Evolutionary conservation across 192 early-diverging fungal species (phyloP), one percentile per base, ranked within the genome.

Genomic region (Umbelopsis ramanniana): DNA sequence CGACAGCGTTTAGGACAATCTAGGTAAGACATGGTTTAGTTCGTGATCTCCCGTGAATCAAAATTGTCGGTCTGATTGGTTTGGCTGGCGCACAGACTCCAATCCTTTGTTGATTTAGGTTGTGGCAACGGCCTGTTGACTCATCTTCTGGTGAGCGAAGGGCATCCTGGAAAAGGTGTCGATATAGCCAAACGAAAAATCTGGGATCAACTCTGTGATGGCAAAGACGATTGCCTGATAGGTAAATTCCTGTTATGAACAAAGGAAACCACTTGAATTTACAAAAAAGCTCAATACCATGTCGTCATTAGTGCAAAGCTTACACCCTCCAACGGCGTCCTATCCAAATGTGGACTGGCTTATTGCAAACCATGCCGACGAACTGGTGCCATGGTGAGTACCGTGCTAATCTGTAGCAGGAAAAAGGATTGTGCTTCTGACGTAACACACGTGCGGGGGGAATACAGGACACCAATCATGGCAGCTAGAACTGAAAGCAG

Each of bases 361-460:
- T 22, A 91, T 96, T 67, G 94, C 93, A 6, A 96, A 96, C 82
- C 94, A 96, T 72, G 90, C 94, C 3, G 94, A 96, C 75, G 94
- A 96, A 74, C 81, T 96, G 35, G 91, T 91, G 14, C 90, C 92
- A 22, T 96, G 94, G 90, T 83, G 75, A 74, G 45, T 33, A 48
- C 17, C 9, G 35, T 8, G 22, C 33, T 70, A 46, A 38, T 57
- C 70, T 35, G 43, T 70, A 37, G 47, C 46, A 26, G 23, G 33
- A 19, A 37, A 47, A 35, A 70, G 45, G 11, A 22, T 73, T 35
- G 33, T n/a, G 35, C 21, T 72, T 4, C 22, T 29, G 22, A 66
- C 11, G 54, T 63, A 60, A 26, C 23, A 45, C 46, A 72, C 50
- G 67, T 23, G 50, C 22, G 17, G 66, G 19, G 52, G 43, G 43